Evolutionary conservation across 1,139 yeast genomes (phyloP), one percentile per base, ranked within the genome.

Genomic region (Hansenula sp.): DNA sequence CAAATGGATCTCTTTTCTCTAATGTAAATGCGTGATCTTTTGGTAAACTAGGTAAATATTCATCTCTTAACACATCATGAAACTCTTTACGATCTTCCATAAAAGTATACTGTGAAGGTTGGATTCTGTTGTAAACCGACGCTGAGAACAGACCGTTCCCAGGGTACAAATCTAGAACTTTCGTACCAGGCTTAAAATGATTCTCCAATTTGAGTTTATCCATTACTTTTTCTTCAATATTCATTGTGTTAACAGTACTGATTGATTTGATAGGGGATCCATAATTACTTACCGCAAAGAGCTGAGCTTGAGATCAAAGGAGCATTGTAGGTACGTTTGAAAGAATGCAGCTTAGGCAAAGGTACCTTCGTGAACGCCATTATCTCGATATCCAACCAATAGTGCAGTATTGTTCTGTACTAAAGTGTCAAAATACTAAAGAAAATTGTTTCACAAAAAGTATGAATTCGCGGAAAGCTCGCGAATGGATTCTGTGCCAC

Each of bases 131-230:
- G 59, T 84, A 74, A 28, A 88, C 59, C 60, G 57, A 43, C 42
- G 70, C 68, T 0, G 84, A 71, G 33, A 79, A 67, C 7, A 76
- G 56, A 5, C 85, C 84, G 37, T 66, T 68, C 1, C 80, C 77
- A 0, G 89, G 73, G 57, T 82, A 83, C 15, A 80, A 71, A 54
- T 88, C 96, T 7, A 88, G 58, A 3, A 88, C 75, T 44, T 84
- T 79, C 16, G 82, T 66, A 17, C n/a, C 34, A 2, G 15, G 16
- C 10, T 38, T 21, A 8, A 19, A 78, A 56, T 44, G 11, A 2
- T 24, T 34, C 3, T 36, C 33, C 7, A 36, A 17, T 8, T 28
- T 10, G 3, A 28, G 3, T 13, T 27, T 28, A 8, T 28, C 27
- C 12, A 36, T 5, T 2, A 28, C 21, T 17, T 13, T 17, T 8